Evolutionary conservation across 208 protist genomes (phyloP).

Genomic region (Trypanosoma avium): DNA sequence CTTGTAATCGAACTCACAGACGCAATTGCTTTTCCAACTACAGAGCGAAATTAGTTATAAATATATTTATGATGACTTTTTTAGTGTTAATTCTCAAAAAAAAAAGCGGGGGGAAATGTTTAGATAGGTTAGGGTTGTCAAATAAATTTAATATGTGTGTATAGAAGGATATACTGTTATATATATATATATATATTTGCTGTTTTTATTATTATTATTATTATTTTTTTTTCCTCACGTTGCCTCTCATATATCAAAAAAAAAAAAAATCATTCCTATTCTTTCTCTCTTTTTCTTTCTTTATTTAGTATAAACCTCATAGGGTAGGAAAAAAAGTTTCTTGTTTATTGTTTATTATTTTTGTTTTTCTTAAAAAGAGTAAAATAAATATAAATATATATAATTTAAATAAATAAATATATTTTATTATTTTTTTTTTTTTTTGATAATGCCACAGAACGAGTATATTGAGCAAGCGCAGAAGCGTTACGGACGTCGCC

Average conservation of each 20-base stretch:
- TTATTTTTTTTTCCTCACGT: no score
- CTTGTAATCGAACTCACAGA: slow-evolving; percentile 63
- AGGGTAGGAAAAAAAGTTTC: not conserved
- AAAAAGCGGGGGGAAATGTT: no score
- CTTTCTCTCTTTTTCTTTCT: no score
- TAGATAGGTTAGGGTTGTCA: no score
- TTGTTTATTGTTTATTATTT: slow-evolving; percentile 13
- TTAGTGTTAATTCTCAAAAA: no score
- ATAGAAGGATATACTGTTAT: no score
- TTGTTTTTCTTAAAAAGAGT: slow-evolving; percentile 9
- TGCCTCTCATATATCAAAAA: no score
- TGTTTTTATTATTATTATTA: no score
- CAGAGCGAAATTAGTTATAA: not conserved
- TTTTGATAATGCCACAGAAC: slow-evolving; percentile 95
- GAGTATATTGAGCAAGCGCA: slow-evolving; percentile 99
- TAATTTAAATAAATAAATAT: not conserved
- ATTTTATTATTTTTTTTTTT: slow-evolving; percentile 14
- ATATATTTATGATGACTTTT: no score
- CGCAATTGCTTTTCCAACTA: slow-evolving; percentile 54
- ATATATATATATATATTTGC: no score
- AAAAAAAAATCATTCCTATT: no score
- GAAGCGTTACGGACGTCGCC: slow-evolving; percentile 97
- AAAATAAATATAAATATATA: slow-evolving; percentile 29
- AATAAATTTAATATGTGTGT: no score
- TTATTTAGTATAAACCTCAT: not conserved